Evolutionary conservation across 768 basidiomycete species (phyloP), one percentile per base, ranked within the genome.

Genomic region (Xerocomellus amylosporus): DNA sequence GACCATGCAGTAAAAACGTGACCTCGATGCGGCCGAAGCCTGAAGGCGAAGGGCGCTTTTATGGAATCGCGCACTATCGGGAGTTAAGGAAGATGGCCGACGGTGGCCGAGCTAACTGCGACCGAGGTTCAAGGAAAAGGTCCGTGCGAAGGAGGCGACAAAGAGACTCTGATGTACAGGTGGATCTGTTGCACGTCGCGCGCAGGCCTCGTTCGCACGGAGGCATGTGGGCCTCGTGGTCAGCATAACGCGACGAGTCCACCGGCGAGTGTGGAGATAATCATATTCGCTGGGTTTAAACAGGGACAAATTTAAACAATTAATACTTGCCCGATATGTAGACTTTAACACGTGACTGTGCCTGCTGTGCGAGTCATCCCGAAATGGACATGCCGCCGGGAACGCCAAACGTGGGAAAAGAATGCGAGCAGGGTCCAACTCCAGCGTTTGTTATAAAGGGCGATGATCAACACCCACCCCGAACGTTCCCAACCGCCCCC

Each of bases 391-490:
- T 71, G 51, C 69, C 69, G 69, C 65, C 69, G 69, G 69, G 55
- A 72, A 62, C 58, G 67, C 55, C 69, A 67, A 61, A 60, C 71
- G 69, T 71, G 69, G 60, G 69, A 71, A 70, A 68, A 64, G 60
- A 67, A 67, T 59, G 55, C 49, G 46, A 63, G 60, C 67, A 71
- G 69, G 71, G 69, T 61, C 69, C 67, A 62, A 71, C 59, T 34
- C 49, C 65, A 71, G 63, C 59, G 62, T 65, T 67, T 62, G 59
- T 71, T 72, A 71, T 71, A 71, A 71, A 71, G 69, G 64, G 69
- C 71, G 69, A 72, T 72, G 69, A 71, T 71, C 69, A 71, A 72
- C 69, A 67, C 62, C 68, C 67, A 69, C 58, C 65, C 64, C 58
- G 69, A 65, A 61, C 69, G 64, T 72, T 71, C 69, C 71, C 72